A percentile compares a stretch with the other conserved stretches of the same genome.
Evolutionary conservation across 2,329 filamentous ascomycete genomes (phyloP).

Genomic region (Venturia pyrina): DNA sequence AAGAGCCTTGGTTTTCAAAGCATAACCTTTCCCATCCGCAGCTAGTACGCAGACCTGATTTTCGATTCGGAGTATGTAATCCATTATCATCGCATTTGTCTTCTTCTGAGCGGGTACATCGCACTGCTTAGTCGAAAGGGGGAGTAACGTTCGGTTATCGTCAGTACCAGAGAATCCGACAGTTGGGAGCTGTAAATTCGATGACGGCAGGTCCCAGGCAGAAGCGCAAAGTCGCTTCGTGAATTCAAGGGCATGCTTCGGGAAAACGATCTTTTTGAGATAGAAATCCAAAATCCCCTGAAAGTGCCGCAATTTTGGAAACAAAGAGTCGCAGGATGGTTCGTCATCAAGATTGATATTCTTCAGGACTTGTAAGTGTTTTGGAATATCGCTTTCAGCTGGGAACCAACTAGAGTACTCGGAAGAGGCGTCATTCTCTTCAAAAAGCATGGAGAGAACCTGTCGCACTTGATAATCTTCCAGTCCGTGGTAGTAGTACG

Average conservation of each 20-base stretch:
- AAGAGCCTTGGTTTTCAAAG: constrained; percentile 31
- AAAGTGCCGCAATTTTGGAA: constrained; percentile 41
- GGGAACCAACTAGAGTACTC: constrained; percentile 44
- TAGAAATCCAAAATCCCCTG: constrained; percentile 55
- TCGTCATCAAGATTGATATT: constrained; percentile 50
- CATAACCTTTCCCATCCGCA: neutral
- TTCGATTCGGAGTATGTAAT: constrained; percentile 44
- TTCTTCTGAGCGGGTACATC: constrained; percentile 47
- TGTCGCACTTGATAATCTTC: constrained; percentile 42
- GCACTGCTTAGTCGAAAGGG: constrained; percentile 44
- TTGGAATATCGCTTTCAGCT: constrained; percentile 23
- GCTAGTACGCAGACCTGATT: constrained; percentile 33
- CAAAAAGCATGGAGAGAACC: constrained; percentile 37
- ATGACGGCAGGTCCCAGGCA: constrained; percentile 53
- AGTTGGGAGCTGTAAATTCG: constrained; percentile 35
- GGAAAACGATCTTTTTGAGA: constrained; percentile 48
- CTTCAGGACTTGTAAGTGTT: constrained; percentile 30
- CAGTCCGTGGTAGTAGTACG: constrained; percentile 54
- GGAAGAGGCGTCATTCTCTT: constrained; percentile 40
- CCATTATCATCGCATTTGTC: constrained; percentile 58
- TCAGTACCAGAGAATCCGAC: constrained; percentile 65
- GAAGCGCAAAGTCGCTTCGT: constrained; percentile 53
- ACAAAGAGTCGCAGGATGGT: constrained; percentile 40
- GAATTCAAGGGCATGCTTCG: constrained; percentile 53
- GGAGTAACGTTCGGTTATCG: constrained; percentile 50